These are phyloP conservation scores for Eimeria maxima DNA, from an alignment of 169 alveolate genomes.

Conservation along the genomic window DNA sequence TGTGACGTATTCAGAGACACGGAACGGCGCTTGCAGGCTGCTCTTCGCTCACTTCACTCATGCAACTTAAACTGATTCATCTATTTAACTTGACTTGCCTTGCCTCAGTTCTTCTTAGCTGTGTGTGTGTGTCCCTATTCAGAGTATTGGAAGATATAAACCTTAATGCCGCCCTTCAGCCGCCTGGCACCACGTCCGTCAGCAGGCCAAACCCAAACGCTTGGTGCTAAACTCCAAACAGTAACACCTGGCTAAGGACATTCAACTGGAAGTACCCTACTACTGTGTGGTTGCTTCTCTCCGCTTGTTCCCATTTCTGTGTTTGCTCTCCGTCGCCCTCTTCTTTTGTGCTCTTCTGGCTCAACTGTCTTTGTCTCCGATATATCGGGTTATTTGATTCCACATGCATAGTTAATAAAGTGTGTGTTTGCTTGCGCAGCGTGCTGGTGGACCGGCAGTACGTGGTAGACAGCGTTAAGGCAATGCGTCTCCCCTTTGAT, in stretches of 20 bases:
- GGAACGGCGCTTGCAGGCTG: background rate
- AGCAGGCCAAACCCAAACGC: background rate
- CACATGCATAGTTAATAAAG: no score
- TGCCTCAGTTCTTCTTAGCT: background rate
- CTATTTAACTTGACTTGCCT: background rate
- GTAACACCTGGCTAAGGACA: no score
- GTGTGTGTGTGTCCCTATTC: background rate
- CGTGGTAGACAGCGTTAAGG: conserved; percentile 63
- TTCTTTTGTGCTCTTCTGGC: background rate
- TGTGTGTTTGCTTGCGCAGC: background rate
- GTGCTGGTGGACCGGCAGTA: conserved; percentile 65
- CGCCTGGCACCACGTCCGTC: conserved; percentile 74
- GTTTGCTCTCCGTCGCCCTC: background rate
- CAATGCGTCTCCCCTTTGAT: conserved; percentile 51
- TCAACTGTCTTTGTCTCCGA: background rate
- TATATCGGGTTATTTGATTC: background rate
- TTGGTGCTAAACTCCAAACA: background rate
- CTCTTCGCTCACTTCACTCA: background rate
- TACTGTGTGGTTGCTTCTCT: background rate
- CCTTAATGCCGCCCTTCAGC: conserved; percentile 65
- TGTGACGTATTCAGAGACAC: background rate
- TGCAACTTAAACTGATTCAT: no score
- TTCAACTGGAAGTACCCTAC: background rate
- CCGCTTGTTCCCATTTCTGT: background rate
- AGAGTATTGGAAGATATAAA: conserved; percentile 79